A percentile compares a stretch with the other conserved stretches of the same genome.
Conservation (phyloP, 768 basidiomycete genomes). For the Psilocybe sp. region DNA sequence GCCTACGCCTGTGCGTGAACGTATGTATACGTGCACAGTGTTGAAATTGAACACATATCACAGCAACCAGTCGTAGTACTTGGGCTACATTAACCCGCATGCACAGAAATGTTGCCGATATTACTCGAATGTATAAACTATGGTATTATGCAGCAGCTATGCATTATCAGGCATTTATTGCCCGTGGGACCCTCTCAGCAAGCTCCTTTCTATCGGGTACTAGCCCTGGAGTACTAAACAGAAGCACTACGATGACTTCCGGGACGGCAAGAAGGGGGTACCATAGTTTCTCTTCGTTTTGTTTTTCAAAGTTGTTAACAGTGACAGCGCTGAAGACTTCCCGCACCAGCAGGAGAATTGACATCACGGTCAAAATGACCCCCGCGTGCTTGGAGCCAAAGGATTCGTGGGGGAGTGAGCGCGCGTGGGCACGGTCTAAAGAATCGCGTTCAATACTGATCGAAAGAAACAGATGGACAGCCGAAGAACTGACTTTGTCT, state of each 20-base stretch:
- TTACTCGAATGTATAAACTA: no score
- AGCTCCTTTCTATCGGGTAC: constrained; percentile 28
- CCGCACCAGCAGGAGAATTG: constrained; percentile 35
- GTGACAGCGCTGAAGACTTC: constrained; percentile 34
- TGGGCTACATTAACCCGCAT: no score
- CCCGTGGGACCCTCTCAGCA: no score
- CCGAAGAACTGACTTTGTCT: constrained; percentile 11
- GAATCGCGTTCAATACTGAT: no score
- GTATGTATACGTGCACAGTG: no score
- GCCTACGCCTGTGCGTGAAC: no score
- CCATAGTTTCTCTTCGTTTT: constrained; percentile 35
- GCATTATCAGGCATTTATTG: no score
- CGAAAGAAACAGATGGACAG: no score
- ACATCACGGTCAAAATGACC: constrained; percentile 28
- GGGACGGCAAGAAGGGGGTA: constrained; percentile 39
- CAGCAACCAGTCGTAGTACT: no score
- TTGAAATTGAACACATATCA: no score
- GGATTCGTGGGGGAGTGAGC: constrained; percentile 1
- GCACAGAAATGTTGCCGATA: no score
- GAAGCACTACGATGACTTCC: constrained; percentile 32
- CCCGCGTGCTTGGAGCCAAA: constrained; percentile 27
- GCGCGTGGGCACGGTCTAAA: no score
- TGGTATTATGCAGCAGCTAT: neutral
- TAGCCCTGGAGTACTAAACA: constrained; percentile 31
- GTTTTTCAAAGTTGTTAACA: constrained; percentile 18